A percentile compares a stretch with the other conserved stretches of the same genome.
These are phyloP conservation scores for Pseudocercospora pini-densiflorae DNA, from an alignment of 2,329 filamentous ascomycete species.

Conservation along the genomic window DNA sequence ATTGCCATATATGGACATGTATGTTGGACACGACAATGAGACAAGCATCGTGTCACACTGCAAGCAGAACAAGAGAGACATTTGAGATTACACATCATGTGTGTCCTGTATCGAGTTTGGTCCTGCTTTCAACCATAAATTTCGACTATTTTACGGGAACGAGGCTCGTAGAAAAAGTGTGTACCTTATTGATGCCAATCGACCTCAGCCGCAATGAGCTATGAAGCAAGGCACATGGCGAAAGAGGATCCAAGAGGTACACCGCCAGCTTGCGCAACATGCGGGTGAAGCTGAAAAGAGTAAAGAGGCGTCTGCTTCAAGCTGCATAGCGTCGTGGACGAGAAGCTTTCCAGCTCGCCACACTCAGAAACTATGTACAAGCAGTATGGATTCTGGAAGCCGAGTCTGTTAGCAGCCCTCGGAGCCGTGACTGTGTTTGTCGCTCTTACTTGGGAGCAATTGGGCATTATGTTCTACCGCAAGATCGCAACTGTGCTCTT, in stretches of 20 bases:
- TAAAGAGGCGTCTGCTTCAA: not conserved
- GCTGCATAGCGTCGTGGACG: not conserved
- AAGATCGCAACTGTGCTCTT: not conserved
- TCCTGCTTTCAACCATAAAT: not conserved
- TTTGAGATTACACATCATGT: not conserved
- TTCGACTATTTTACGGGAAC: not conserved
- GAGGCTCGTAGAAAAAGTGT: not conserved
- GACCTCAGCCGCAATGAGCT: not conserved
- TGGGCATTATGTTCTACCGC: not conserved
- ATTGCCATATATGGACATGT: not conserved
- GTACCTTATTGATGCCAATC: not conserved
- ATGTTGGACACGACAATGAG: not conserved
- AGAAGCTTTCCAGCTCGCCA: not conserved
- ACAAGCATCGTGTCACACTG: not conserved
- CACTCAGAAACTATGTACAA: not conserved
- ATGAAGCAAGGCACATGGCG: not conserved
- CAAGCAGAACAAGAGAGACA: not conserved
- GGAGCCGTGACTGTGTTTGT: not conserved
- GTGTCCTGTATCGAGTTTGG: not conserved
- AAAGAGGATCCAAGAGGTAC: not conserved
- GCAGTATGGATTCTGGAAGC: not conserved
- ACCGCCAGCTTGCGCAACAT: not conserved
- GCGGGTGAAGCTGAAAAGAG: not conserved
- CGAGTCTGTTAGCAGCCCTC: not conserved
- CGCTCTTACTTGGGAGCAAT: not conserved